Base-by-base conservation (phyloP, 805 yeast genomes). In the Starmerella apis region DNA sequence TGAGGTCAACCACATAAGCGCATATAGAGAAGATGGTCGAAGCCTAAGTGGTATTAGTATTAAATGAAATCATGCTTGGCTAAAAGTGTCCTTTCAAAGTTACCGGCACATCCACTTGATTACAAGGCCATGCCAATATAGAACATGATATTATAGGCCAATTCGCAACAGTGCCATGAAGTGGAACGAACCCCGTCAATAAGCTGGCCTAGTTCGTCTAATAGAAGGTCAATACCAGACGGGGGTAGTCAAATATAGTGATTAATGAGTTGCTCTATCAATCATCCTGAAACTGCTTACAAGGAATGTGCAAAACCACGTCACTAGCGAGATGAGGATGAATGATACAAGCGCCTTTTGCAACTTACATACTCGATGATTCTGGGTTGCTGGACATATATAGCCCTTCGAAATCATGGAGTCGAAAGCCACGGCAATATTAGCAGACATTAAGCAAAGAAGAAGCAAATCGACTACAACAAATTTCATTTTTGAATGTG, bases 371-470 rank as follows among this genome's bases (percentile, higher is more conserved):
- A 90, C 77, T 31, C 76, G 68, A 8, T 59, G 65, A 48, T 68
- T 71, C 63, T 57, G 71, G 13, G 14, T 8, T 1, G 50, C 51
- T 31, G 65, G 68, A 43, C 61, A 54, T 35, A 53, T 56, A 27
- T 56, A 43, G 11, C 37, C 25, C 46, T 53, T 13, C 24, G 50
- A 55, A 13, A 56, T 36, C 46, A 88, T 69, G 0, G 95, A 80
- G 63, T 86, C 82, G 68, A 87, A 87, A 3, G 96, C 78, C 32
- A 90, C 71, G 4, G 96, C 79, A 48, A 90, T 66, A 63, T 87
- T 88, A 1, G 96, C 96, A 41, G 94, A 77, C 14, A 87, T 80
- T 61, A 88, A 85, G 20, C 90, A 87, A 55, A 92, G 86, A 65
- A 92, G 86, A 28, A 90, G 67, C 37, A 90, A 70, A 63, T 92